A percentile compares a stretch with the other conserved stretches of the same genome.
Evolutionary conservation across 2,329 filamentous ascomycete species (phyloP).

Genomic region (Phyllosticta citrichinensis): DNA sequence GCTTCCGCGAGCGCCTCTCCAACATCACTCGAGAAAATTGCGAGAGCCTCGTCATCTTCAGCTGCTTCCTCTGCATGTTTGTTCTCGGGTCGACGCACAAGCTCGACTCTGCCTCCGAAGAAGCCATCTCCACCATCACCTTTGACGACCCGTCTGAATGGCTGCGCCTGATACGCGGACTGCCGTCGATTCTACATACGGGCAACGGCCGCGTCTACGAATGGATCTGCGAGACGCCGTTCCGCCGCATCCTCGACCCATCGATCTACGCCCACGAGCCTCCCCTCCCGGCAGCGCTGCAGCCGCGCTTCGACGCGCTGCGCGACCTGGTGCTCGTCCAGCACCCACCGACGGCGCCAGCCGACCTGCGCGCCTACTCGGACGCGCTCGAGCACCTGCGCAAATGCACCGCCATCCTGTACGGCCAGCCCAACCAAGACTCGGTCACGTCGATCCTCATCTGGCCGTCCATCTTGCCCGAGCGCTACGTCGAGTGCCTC

Average conservation of each 20-base stretch:
- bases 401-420: slow-evolving; percentile 4
- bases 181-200: slow-evolving; percentile 3
- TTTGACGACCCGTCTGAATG: slow-evolving; percentile 4
- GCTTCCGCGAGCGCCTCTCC: slow-evolving; percentile 4
- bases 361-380: neutral
- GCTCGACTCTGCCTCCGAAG: neutral
- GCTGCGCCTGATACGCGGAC: slow-evolving; percentile 6
- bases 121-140: slow-evolving; percentile 1
- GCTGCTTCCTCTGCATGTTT: neutral
- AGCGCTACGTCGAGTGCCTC: slow-evolving; percentile 5
- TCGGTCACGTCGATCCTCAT: slow-evolving; percentile 5
- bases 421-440: slow-evolving; percentile 1
- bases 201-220: slow-evolving; percentile 1
- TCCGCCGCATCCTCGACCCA: slow-evolving; percentile 2
- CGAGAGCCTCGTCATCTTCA: slow-evolving; percentile 7
- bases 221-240: slow-evolving; percentile 5
- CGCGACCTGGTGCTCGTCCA: slow-evolving; percentile 1
- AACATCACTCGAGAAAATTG: slow-evolving; percentile 9
- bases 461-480: slow-evolving; percentile 7
- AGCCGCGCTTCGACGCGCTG: slow-evolving; percentile 1
- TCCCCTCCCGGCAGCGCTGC: neutral
- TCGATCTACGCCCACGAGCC: neutral
- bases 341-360: neutral
- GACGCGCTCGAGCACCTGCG: slow-evolving; percentile 2
- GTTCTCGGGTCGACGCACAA: slow-evolving; percentile 5